Percentiles rank a stretch among this genome's conserved stretches.
Conservation (phyloP, 371 early-diverging fungal species). For the Apophysomyces variabilis region DNA sequence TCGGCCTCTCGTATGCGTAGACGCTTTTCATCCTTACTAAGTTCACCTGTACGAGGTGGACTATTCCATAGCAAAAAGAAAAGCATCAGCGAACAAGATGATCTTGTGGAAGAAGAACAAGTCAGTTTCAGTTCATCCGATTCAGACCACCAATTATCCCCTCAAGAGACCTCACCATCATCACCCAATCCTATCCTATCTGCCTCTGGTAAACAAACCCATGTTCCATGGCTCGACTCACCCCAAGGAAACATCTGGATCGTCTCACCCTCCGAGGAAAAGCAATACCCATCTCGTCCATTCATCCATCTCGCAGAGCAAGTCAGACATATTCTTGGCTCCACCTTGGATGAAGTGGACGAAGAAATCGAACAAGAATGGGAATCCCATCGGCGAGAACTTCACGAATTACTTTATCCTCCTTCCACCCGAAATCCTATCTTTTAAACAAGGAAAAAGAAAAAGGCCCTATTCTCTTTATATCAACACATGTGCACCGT, state of each 20-base stretch:
- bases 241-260: not conserved
- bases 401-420: not conserved
- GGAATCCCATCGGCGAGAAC: slow-evolving; percentile 26
- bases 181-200: not conserved
- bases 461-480: not conserved
- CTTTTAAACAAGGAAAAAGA: not conserved
- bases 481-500: not conserved
- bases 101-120: slow-evolving; percentile 4
- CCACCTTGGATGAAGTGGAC: slow-evolving; percentile 26
- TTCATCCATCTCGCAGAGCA: slow-evolving; percentile 14
- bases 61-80: slow-evolving; percentile 7
- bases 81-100: slow-evolving; percentile 5
- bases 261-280: not conserved
- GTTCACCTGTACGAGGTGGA: slow-evolving; percentile 1
- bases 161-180: not conserved
- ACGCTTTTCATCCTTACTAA: not conserved
- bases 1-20: slow-evolving; percentile 1
- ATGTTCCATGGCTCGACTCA: not conserved
- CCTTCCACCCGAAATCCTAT: not conserved
- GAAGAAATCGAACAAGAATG: slow-evolving; percentile 32
- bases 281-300: not conserved
- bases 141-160: not conserved
- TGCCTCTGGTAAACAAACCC: not conserved
- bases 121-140: not conserved
- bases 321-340: slow-evolving; percentile 25